These are phyloP conservation scores for Penicillium silybi DNA, from an alignment of 495 filamentous ascomycete species.

Conservation along the genomic window DNA sequence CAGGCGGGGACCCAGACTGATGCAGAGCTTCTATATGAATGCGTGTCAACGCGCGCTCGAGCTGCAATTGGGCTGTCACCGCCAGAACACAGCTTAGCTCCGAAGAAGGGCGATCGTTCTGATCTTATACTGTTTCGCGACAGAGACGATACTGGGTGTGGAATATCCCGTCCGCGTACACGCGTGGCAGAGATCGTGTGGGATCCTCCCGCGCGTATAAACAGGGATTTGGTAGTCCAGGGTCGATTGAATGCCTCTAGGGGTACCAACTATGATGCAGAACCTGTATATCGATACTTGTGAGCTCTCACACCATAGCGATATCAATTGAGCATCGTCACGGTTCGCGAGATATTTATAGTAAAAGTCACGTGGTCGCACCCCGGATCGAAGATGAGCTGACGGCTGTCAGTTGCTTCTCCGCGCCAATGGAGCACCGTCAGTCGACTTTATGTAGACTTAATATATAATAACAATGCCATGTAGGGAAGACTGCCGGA, in stretches of 20 bases:
- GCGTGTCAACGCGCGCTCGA: conserved; percentile 56
- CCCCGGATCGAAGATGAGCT: background rate
- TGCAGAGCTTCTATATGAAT: conserved; percentile 58
- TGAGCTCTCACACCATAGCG: background rate
- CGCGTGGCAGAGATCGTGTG: conserved; percentile 39
- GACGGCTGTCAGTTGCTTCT: background rate
- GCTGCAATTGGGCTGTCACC: conserved; percentile 30
- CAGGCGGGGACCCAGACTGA: conserved; percentile 59
- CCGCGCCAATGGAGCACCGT: background rate
- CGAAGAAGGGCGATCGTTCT: conserved; percentile 13
- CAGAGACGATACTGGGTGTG: conserved; percentile 33
- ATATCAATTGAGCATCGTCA: background rate
- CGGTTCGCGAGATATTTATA: background rate
- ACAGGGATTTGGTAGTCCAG: conserved; percentile 22
- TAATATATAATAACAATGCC: background rate
- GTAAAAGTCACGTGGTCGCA: background rate
- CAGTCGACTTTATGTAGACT: background rate
- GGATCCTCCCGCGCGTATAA: conserved; percentile 28
- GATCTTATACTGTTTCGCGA: conserved; percentile 29
- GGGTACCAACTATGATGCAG: background rate
- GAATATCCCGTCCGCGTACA: conserved; percentile 19
- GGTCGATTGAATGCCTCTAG: conserved; percentile 14
- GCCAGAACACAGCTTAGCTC: background rate
- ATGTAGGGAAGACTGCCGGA: background rate
- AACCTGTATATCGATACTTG: background rate